Conservation (phyloP, 1,284 basidiomycete genomes). For the Fomitiporia mediterranea region DNA sequence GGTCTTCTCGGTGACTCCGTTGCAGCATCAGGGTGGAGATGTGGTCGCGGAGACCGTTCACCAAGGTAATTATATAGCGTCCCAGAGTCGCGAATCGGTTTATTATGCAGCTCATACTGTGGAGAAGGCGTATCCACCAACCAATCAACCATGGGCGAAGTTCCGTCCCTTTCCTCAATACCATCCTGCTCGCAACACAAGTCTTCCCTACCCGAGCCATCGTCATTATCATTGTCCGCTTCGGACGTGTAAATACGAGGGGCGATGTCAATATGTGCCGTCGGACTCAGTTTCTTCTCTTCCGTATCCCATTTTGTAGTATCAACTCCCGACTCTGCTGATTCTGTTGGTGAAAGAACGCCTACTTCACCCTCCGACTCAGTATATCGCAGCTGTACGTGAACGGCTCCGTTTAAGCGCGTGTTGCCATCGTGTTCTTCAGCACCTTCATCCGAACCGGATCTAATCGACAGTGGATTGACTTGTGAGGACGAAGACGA, state of each 20-base stretch:
- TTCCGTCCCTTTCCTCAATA: neutral
- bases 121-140: slow-evolving; percentile 14
- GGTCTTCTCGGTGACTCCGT: neutral
- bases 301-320: slow-evolving; percentile 5
- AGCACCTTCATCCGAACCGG: slow-evolving; percentile 14
- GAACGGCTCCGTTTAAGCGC: neutral
- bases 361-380: slow-evolving; percentile 7
- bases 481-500: slow-evolving; percentile 16
- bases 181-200: slow-evolving; percentile 5
- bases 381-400: slow-evolving; percentile 11
- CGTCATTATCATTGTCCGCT: neutral
- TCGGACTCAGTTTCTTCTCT: neutral
- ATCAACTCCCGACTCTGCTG: slow-evolving; percentile 8
- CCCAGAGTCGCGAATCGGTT: slow-evolving; percentile 12
- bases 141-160: slow-evolving; percentile 17
- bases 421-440: slow-evolving; percentile 1
- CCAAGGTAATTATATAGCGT: slow-evolving; percentile 11
- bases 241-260: neutral
- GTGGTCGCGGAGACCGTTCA: neutral
- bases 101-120: slow-evolving; percentile 12
- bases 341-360: slow-evolving; percentile 14
- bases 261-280: slow-evolving; percentile 7
- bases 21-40: neutral
- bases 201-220: neutral
- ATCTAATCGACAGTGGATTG: slow-evolving; percentile 14